Conservation (phyloP, 2,329 filamentous ascomycete species). For the Colletotrichum cereale region DNA sequence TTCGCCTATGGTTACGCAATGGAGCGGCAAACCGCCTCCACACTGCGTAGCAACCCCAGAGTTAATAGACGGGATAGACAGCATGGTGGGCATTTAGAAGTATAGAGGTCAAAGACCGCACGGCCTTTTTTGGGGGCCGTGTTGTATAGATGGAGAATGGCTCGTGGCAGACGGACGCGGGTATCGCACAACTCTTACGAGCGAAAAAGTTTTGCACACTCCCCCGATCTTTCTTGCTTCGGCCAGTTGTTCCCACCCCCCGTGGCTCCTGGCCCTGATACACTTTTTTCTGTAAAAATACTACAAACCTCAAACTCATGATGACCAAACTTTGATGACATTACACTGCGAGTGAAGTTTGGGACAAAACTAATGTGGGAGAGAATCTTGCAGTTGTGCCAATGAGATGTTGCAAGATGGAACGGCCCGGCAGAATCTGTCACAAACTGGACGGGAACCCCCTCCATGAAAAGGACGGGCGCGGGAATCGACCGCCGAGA, state of each 20-base stretch:
- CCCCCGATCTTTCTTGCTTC: conserved; percentile 18
- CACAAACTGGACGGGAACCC: not conserved
- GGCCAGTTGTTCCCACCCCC: conserved; percentile 24
- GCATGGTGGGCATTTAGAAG: conserved; percentile 39
- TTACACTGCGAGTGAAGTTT: not conserved
- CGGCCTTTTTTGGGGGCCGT: conserved; percentile 26
- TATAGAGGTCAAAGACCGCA: conserved; percentile 40
- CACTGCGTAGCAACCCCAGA: conserved; percentile 29
- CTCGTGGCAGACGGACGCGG: conserved; percentile 25
- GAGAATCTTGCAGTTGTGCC: not conserved
- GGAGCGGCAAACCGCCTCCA: conserved; percentile 13
- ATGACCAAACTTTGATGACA: not conserved
- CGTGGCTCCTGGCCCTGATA: conserved; percentile 40
- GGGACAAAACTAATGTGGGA: no score
- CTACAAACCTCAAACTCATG: conserved; percentile 38
- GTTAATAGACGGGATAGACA: conserved; percentile 40
- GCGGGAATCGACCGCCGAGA: not conserved
- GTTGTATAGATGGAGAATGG: conserved; percentile 40
- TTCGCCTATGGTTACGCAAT: conserved; percentile 35
- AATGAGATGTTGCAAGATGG: no score
- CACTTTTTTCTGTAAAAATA: conserved; percentile 41
- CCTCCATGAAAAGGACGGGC: not conserved
- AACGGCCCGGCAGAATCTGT: not conserved
- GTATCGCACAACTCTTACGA: conserved; percentile 31
- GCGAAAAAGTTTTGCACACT: conserved; percentile 35